These are phyloP conservation scores for Citrus medica DNA, from an alignment of 345 rosid genomes.

Conservation along the genomic window DNA sequence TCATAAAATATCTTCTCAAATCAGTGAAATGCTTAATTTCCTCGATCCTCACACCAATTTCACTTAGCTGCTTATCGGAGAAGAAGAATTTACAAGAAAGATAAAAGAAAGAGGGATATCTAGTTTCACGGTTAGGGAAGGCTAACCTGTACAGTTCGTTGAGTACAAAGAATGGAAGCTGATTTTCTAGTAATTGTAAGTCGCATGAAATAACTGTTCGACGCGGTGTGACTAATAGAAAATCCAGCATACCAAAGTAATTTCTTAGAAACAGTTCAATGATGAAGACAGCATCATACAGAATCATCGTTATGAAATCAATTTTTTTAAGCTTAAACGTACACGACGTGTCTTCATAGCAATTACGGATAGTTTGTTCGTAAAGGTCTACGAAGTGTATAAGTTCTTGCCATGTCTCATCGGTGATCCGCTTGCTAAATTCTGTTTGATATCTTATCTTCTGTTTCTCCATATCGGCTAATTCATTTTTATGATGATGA, in stretches of 20 bases:
- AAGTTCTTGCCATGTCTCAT: neutral
- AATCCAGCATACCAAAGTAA: neutral
- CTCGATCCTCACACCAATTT: too few relatives aligned
- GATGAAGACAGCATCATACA: slow-evolving; percentile 9
- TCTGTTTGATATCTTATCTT: neutral
- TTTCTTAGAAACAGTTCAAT: slow-evolving; percentile 5
- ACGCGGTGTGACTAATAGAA: neutral
- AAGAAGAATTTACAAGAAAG: neutral
- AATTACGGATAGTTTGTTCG: neutral
- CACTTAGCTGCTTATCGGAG: neutral
- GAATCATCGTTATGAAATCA: neutral
- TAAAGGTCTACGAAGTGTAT: neutral
- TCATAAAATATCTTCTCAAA: neutral
- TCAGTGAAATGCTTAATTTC: slow-evolving; percentile 1
- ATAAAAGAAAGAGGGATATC: neutral
- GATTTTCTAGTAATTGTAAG: slow-evolving; percentile 17
- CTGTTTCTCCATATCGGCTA: neutral
- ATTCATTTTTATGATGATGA: neutral
- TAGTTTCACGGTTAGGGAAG: neutral
- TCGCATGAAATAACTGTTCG: neutral
- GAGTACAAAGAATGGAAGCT: slow-evolving; percentile 9
- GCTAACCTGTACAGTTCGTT: neutral
- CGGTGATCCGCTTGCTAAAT: neutral
- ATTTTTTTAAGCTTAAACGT: neutral
- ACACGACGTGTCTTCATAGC: neutral